Percentiles rank a stretch among this genome's conserved stretches.
These are phyloP conservation scores for Paecilomyces dactylethromorphus DNA, from an alignment of 2,329 filamentous ascomycete species.

Conservation along the genomic window DNA sequence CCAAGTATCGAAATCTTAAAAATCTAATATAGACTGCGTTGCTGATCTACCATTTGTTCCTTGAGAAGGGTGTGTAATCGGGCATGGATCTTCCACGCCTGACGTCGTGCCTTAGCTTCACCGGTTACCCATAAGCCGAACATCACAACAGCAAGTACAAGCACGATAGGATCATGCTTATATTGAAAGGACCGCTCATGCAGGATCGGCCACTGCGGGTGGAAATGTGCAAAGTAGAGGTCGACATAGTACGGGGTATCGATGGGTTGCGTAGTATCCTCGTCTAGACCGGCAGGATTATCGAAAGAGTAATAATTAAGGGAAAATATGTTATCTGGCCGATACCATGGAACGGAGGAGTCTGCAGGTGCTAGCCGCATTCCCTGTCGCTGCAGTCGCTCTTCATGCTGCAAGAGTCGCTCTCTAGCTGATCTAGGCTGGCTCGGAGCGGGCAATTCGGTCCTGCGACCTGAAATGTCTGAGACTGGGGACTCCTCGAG, in stretches of 20 bases:
- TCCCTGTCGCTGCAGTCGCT: neutral
- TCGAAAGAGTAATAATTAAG: neutral
- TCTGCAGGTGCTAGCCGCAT: neutral
- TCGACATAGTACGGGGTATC: slow-evolving; percentile 11
- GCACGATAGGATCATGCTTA: slow-evolving; percentile 14
- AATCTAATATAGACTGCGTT: neutral
- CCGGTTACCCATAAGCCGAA: slow-evolving; percentile 20
- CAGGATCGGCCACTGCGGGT: slow-evolving; percentile 23
- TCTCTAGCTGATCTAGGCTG: neutral
- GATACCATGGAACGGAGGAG: neutral
- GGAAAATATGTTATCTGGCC: neutral
- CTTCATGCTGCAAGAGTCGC: neutral
- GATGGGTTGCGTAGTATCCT: slow-evolving; percentile 1
- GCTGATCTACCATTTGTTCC: slow-evolving; percentile 16
- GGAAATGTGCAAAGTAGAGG: slow-evolving; percentile 20
- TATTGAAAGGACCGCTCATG: slow-evolving; percentile 15
- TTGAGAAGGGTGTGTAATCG: slow-evolving; percentile 16
- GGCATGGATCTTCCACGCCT: slow-evolving; percentile 18
- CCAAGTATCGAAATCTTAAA: neutral
- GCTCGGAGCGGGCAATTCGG: neutral
- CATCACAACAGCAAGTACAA: slow-evolving; percentile 22
- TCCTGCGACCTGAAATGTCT: neutral
- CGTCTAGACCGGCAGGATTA: neutral
- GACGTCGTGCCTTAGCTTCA: slow-evolving; percentile 9
- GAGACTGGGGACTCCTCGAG: neutral